A percentile compares a stretch with the other conserved stretches of the same genome.
phyloP scores from a whole-genome alignment of 257 asterid genomes.

The Penstemon eatonii region DNA sequence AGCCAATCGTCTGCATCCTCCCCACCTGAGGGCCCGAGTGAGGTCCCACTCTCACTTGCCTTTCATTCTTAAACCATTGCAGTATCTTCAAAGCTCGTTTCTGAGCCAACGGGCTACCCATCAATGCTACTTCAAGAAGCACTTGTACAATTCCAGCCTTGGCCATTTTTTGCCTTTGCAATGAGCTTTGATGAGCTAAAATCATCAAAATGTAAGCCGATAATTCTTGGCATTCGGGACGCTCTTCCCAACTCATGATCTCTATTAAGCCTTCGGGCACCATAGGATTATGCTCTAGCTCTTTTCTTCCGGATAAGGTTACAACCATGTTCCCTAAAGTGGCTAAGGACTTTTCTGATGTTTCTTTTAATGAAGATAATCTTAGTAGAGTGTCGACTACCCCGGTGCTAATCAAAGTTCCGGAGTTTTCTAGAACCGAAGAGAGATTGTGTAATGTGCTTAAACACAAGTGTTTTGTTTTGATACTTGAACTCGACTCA shows the following conservation, averaged over 20 bases:
- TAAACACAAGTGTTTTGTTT: constrained; percentile 52
- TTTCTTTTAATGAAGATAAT: constrained; percentile 40
- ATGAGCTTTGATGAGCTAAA: constrained; percentile 76
- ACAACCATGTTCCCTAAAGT: constrained; percentile 67
- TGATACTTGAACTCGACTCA: constrained; percentile 40
- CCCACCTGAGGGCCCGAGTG: constrained; percentile 89
- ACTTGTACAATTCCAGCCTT: constrained; percentile 79
- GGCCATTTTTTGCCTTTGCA: constrained; percentile 74
- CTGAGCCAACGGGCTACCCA: constrained; percentile 81
- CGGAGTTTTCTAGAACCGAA: constrained; percentile 51
- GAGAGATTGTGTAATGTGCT: constrained; percentile 61
- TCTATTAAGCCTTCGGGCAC: constrained; percentile 73
- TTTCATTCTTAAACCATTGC: constrained; percentile 87
- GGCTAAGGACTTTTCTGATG: constrained; percentile 72
- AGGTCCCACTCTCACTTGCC: constrained; percentile 67
- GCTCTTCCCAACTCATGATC: constrained; percentile 76
- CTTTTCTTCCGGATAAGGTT: constrained; percentile 57
- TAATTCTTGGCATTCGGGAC: constrained; percentile 70
- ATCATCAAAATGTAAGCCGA: constrained; percentile 77
- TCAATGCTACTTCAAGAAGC: constrained; percentile 78
- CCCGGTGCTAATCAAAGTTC: constrained; percentile 39
- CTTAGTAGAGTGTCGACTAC: constrained; percentile 38
- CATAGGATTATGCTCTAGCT: constrained; percentile 49
- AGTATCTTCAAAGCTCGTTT: constrained; percentile 78
- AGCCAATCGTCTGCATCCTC: constrained; percentile 32